Evolutionary conservation across 306 rosid species (phyloP).

Genomic region (Vigna trinervia): DNA sequence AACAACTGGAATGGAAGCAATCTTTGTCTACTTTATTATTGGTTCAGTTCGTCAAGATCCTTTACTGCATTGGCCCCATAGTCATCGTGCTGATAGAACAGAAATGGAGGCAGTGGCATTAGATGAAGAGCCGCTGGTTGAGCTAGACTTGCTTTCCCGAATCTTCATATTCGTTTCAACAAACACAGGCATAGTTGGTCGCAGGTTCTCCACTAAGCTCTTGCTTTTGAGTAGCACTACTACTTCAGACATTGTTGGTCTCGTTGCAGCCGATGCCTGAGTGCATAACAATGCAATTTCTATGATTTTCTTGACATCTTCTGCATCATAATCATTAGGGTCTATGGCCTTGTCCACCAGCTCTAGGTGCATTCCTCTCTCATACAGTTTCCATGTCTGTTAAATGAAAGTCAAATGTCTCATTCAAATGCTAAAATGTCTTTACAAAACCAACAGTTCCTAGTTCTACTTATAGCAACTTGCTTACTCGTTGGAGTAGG

Average conservation of each 20-base stretch:
- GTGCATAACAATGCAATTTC: constrained; percentile 65
- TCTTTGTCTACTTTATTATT: not conserved
- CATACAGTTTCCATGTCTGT: constrained; percentile 67
- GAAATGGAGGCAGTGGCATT: constrained; percentile 61
- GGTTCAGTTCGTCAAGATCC: not conserved
- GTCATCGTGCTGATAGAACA: constrained; percentile 44
- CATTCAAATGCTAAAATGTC: not conserved
- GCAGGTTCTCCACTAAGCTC: constrained; percentile 36
- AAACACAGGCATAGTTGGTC: constrained; percentile 58
- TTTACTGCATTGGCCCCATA: not conserved
- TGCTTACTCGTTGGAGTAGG: constrained; percentile 68
- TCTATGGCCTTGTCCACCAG: constrained; percentile 54
- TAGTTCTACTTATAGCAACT: constrained; percentile 1
- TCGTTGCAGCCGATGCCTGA: constrained; percentile 55
- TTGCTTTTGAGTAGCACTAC: constrained; percentile 57
- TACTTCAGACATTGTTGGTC: constrained; percentile 71
- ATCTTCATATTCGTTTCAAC: constrained; percentile 47
- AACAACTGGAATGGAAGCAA: not conserved
- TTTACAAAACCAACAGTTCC: not conserved
- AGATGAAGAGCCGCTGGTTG: constrained; percentile 49
- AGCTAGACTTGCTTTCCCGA: constrained; percentile 41
- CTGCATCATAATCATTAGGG: constrained; percentile 49
- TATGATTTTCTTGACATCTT: constrained; percentile 52
- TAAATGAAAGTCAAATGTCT: not conserved
- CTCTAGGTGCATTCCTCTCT: constrained; percentile 48